Evolutionary conservation across 164 flowering plant genomes (phyloP).

Genomic region (Nymphaea colorata): DNA sequence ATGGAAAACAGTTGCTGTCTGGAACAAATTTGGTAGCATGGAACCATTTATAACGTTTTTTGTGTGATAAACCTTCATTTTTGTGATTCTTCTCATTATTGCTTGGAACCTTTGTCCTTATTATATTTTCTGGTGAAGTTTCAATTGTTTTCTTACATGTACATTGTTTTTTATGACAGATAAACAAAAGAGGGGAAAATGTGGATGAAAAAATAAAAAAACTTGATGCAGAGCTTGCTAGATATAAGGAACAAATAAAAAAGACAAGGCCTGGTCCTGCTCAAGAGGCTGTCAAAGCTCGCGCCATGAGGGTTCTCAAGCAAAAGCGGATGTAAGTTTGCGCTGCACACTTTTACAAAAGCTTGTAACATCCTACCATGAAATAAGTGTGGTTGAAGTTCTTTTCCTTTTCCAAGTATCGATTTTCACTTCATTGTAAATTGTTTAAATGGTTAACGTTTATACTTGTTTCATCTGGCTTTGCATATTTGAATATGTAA

Average conservation of each 20-base stretch:
- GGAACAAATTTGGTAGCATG: too few species aligned
- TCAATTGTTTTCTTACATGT: too few species aligned
- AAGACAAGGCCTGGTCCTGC: conserved; percentile 96
- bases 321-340: conserved; percentile 74
- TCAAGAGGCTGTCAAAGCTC: conserved; percentile 94
- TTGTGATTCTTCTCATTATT: too few species aligned
- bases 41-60: too few species aligned
- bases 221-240: conserved; percentile 77
- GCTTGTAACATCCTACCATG: background rate
- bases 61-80: too few species aligned
- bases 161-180: conserved; percentile 21
- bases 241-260: conserved; percentile 80
- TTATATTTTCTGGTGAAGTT: too few species aligned
- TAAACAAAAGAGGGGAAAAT: conserved; percentile 76
- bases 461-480: background rate
- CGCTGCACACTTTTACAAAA: background rate
- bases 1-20: too few species aligned
- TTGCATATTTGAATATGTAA: background rate
- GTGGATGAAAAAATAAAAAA: conserved; percentile 88
- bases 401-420: background rate
- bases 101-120: too few species aligned
- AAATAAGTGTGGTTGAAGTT: background rate
- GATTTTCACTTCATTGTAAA: too few species aligned
- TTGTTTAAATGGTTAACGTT: background rate
- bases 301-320: conserved; percentile 95